Percentiles rank a stretch among this genome's conserved stretches.
Evolutionary conservation across 2,329 filamentous ascomycete species (phyloP).

Genomic region (Epichloe baconii): DNA sequence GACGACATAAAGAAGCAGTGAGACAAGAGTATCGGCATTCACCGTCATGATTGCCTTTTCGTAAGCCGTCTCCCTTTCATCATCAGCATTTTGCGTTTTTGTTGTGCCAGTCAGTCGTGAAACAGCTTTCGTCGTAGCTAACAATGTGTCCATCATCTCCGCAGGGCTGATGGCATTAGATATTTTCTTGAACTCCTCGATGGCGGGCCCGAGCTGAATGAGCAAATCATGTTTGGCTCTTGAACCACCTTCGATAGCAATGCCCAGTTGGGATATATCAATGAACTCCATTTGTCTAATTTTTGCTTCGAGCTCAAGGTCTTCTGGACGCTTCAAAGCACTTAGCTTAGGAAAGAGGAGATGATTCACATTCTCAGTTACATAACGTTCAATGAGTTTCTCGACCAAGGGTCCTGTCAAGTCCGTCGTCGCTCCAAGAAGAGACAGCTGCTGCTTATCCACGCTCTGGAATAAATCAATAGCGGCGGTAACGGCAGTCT

Average conservation of each 20-base stretch:
- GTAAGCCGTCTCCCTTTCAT: constrained; percentile 17
- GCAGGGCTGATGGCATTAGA: constrained; percentile 64
- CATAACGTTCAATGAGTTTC: constrained; percentile 85
- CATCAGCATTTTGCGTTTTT: constrained; percentile 22
- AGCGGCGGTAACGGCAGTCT: constrained; percentile 82
- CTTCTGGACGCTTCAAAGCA: constrained; percentile 64
- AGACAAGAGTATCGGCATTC: constrained; percentile 86
- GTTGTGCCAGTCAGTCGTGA: constrained; percentile 51
- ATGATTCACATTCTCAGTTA: constrained; percentile 85
- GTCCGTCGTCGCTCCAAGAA: constrained; percentile 85
- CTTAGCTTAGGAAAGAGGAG: constrained; percentile 75
- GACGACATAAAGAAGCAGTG: constrained; percentile 78
- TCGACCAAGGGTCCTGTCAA: constrained; percentile 87
- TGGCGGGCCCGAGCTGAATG: constrained; percentile 59
- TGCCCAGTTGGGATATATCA: constrained; percentile 88
- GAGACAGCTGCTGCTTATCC: constrained; percentile 86
- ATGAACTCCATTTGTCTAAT: constrained; percentile 88
- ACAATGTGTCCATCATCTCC: constrained; percentile 73
- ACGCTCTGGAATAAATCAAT: constrained; percentile 95
- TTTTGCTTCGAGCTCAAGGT: constrained; percentile 76
- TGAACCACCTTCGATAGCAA: constrained; percentile 66
- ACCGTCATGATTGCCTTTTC: constrained; percentile 48
- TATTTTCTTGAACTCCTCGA: constrained; percentile 85
- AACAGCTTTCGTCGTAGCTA: constrained; percentile 72
- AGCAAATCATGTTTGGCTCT: constrained; percentile 72